Evolutionary conservation across 257 asterid genomes (phyloP).

Genomic region (Mentha longifolia): DNA sequence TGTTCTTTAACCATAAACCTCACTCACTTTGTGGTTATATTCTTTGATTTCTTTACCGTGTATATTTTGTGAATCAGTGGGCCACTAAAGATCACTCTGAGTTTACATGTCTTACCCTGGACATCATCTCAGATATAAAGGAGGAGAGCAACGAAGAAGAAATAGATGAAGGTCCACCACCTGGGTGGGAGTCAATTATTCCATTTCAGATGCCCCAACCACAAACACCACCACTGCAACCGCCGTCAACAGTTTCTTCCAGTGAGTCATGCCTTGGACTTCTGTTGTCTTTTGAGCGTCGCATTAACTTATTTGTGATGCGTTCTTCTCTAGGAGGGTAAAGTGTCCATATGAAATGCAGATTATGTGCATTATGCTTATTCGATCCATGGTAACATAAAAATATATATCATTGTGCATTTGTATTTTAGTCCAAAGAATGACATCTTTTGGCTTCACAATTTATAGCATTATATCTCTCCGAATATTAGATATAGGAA

Average conservation of each 20-base stretch:
- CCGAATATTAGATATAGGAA: too few species aligned
- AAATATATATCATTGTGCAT: background rate
- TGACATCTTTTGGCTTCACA: background rate
- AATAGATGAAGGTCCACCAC: slow-evolving; percentile 62
- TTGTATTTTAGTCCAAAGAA: background rate
- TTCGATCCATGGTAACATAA: background rate
- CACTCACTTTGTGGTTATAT: slow-evolving; percentile 7
- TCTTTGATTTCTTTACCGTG: slow-evolving; percentile 21
- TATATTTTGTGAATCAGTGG: slow-evolving; percentile 23
- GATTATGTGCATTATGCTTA: background rate
- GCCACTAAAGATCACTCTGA: slow-evolving; percentile 19
- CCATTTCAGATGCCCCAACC: slow-evolving; percentile 44
- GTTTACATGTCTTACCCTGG: slow-evolving; percentile 36
- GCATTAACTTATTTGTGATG: background rate
- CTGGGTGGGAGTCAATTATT: slow-evolving; percentile 64
- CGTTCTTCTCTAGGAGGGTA: slow-evolving; percentile 11
- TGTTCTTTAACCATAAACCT: background rate
- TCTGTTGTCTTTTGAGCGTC: background rate
- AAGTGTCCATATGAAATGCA: background rate
- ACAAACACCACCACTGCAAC: slow-evolving; percentile 43
- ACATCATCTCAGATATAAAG: slow-evolving; percentile 42
- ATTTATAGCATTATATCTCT: too few species aligned
- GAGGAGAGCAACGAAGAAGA: slow-evolving; percentile 50
- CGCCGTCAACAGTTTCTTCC: slow-evolving; percentile 42
- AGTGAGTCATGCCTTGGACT: slow-evolving; percentile 42